These are phyloP conservation scores for Cutaneotrichosporon mucoides DNA, from an alignment of 1,284 basidiomycete species.

Conservation along the genomic window DNA sequence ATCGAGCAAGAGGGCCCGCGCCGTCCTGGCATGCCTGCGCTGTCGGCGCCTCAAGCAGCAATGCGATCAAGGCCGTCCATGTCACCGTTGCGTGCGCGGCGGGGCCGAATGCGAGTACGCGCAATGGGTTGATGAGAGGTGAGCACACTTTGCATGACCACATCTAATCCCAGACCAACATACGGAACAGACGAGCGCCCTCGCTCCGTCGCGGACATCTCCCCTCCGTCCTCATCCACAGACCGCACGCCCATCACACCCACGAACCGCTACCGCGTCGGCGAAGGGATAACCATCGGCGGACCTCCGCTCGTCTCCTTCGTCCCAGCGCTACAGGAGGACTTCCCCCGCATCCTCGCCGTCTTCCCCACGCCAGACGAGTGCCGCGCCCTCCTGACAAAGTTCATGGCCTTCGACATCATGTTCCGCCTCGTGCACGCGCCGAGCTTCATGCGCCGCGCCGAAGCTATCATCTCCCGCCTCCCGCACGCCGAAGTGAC, in stretches of 20 bases:
- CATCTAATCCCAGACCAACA: no score
- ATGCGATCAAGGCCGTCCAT: background rate
- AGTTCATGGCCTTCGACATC: slow-evolving; percentile 4
- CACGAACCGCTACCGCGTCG: background rate
- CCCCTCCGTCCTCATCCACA: no score
- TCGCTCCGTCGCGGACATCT: no score
- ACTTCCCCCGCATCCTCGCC: background rate
- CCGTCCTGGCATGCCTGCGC: background rate
- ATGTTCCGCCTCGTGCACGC: slow-evolving; percentile 7
- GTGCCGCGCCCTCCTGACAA: slow-evolving; percentile 2
- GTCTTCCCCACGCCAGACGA: slow-evolving; percentile 1
- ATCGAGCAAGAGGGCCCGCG: background rate
- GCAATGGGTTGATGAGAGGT: background rate
- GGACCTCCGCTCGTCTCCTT: background rate
- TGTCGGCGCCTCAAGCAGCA: slow-evolving; percentile 2
- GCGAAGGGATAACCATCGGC: background rate
- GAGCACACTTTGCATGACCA: no score
- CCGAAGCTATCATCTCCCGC: slow-evolving; percentile 1
- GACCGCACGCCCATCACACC: no score
- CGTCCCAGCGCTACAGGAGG: background rate
- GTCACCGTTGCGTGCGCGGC: background rate
- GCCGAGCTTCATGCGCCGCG: slow-evolving; percentile 4
- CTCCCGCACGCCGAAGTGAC: background rate
- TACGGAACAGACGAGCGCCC: no score
- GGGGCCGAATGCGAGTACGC: background rate